Evolutionary conservation across 331 rosid genomes (phyloP).

Genomic region (Rosa hybrid): DNA sequence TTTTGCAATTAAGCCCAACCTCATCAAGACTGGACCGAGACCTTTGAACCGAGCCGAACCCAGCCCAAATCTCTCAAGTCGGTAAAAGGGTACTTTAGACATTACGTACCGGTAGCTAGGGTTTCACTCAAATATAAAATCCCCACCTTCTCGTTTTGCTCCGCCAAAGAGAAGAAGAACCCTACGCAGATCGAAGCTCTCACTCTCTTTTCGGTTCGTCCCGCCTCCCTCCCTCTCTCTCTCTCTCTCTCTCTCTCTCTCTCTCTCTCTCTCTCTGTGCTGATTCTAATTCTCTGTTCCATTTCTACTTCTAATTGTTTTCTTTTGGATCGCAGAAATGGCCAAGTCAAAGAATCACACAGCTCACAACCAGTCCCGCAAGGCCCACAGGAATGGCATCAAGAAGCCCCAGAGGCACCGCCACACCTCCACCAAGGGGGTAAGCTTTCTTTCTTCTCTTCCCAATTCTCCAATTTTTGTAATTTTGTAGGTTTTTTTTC

Average conservation of each 20-base stretch:
- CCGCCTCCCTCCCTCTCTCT: background rate
- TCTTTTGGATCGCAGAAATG: constrained; percentile 51
- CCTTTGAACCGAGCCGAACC: background rate
- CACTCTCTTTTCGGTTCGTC: constrained; percentile 20
- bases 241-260: background rate
- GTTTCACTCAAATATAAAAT: constrained; percentile 22
- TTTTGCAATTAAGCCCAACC: no score
- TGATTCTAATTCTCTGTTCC: background rate
- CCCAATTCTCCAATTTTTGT: background rate
- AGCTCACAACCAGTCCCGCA: constrained; percentile 96
- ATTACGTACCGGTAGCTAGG: constrained; percentile 15
- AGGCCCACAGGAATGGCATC: constrained; percentile 97
- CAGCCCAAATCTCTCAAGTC: background rate
- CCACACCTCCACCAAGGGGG: constrained; percentile 98
- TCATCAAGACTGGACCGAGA: no score
- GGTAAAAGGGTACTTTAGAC: background rate
- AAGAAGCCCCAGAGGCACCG: constrained; percentile 95
- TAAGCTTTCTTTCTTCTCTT: constrained; percentile 2
- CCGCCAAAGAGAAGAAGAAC: constrained; percentile 6
- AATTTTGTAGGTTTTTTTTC: background rate
- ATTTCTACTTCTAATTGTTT: background rate
- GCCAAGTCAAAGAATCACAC: constrained; percentile 99
- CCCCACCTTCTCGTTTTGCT: background rate
- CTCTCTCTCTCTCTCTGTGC: background rate
- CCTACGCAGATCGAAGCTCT: constrained; percentile 1